These are phyloP conservation scores for Cucumis hystrix DNA, from an alignment of 306 rosid species.

Conservation along the genomic window DNA sequence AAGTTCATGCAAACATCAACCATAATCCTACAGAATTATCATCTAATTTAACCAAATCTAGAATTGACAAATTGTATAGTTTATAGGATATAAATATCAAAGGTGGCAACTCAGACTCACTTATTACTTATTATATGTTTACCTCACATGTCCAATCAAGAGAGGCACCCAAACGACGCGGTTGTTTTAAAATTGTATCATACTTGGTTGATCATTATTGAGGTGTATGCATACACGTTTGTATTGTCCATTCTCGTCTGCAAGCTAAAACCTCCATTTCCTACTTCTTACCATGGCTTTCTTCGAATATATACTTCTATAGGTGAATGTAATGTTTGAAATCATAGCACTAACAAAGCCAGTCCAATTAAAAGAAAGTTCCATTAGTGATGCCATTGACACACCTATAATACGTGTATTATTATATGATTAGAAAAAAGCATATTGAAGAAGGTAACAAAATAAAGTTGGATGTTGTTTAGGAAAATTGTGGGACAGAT, in stretches of 20 bases:
- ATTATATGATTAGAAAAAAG: neutral
- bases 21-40: neutral
- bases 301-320: slow-evolving; percentile 77
- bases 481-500: neutral
- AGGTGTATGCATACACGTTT: slow-evolving; percentile 56
- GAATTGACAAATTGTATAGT: neutral
- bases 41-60: neutral
- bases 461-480: neutral
- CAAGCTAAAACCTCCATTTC: neutral
- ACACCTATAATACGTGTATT: slow-evolving; percentile 42
- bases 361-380: slow-evolving; percentile 89
- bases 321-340: slow-evolving; percentile 83
- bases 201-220: slow-evolving; percentile 48
- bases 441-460: neutral
- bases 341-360: slow-evolving; percentile 93
- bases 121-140: slow-evolving; percentile 2
- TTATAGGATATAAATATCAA: neutral
- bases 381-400: slow-evolving; percentile 88
- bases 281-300: slow-evolving; percentile 67
- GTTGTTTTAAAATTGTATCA: slow-evolving; percentile 64
- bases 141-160: slow-evolving; percentile 99
- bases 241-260: slow-evolving; percentile 80
- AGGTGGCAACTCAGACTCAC: neutral
- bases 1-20: neutral
- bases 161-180: slow-evolving; percentile 85